Evolutionary conservation across 495 filamentous ascomycete species (phyloP).

Genomic region (Hypoxylon rickii): DNA sequence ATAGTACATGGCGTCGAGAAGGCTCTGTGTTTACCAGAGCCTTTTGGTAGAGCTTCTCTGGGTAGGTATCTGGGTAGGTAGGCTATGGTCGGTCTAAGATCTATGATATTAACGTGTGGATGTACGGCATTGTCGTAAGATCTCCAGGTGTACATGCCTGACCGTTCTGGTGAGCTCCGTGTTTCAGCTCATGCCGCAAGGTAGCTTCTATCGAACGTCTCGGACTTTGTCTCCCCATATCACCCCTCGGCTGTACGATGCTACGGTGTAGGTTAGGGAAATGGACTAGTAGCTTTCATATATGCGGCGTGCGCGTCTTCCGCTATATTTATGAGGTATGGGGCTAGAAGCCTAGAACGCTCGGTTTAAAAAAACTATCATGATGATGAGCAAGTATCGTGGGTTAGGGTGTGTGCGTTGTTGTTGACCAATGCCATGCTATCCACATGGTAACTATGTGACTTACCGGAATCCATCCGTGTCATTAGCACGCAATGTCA

Average conservation of each 20-base stretch:
- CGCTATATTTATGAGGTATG: slow-evolving; percentile 46
- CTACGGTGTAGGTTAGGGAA: slow-evolving; percentile 57
- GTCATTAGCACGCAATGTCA: not conserved
- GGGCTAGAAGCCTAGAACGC: slow-evolving; percentile 36
- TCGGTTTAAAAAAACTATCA: slow-evolving; percentile 11
- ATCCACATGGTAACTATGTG: not conserved
- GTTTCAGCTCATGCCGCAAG: slow-evolving; percentile 30
- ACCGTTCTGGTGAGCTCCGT: slow-evolving; percentile 29
- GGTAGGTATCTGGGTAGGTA: slow-evolving; percentile 54
- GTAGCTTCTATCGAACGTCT: slow-evolving; percentile 23
- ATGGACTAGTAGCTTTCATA: slow-evolving; percentile 55
- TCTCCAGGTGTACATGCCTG: slow-evolving; percentile 64
- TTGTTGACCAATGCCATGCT: not conserved
- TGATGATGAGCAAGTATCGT: not conserved
- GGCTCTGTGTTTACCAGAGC: slow-evolving; percentile 54
- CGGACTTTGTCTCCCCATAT: slow-evolving; percentile 57
- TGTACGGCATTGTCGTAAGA: slow-evolving; percentile 63
- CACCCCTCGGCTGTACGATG: slow-evolving; percentile 52
- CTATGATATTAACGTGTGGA: slow-evolving; percentile 58
- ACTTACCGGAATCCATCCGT: not conserved
- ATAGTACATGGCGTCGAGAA: slow-evolving; percentile 58
- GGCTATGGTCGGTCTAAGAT: slow-evolving; percentile 63
- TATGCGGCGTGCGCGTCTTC: slow-evolving; percentile 48
- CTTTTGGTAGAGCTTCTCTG: slow-evolving; percentile 74
- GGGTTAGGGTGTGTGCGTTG: not conserved